Base-by-base conservation (phyloP, 441 rosid species). In the Iberis amara region DNA sequence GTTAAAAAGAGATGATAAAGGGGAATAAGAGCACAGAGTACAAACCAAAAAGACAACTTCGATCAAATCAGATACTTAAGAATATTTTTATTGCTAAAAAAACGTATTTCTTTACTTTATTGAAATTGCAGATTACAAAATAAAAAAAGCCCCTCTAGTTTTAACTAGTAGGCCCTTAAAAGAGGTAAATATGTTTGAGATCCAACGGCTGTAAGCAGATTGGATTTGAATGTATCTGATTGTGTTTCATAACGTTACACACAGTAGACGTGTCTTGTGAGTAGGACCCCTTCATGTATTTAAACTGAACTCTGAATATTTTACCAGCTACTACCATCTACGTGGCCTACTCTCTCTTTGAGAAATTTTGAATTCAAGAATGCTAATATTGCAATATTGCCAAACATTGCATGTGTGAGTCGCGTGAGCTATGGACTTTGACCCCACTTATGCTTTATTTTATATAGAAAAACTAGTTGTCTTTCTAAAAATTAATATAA, bases 341-440 rank as follows among this genome's bases (percentile, higher is more conserved):
- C 61, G 68, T 47, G 68, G 12, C 24, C 12, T 18, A 18, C 21
- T 18, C 21, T 18, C 21, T 18, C 21, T 18, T 5, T 7, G 4
- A 50, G 5, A 33, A 26, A 4, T 37, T 48, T 56, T 63, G 68
- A 63, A 63, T 55, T 39, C 7, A 33, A 23, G 11, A 47, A 1
- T 12, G 8, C 35, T 18, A 4, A 28, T 48, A 28, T 64, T 43
- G 57, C 69, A 11, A 62, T 41, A 63, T 3, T 48, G 10, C 52
- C 46, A 41, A 23, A 36, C 41, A 49, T 13, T 7, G 43, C 69
- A 57, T 64, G 69, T 64, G 69, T 15, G 42, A 51, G 41, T 50
- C 48, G 63, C 63, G 53, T 64, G 69, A 64, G 53, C 59, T 43
- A 27, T 33, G 50, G 57, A 4, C 33, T 35, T 2, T 49, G 68